Evolutionary conservation across 495 filamentous ascomycete species (phyloP).

Genomic region (Neurospora discreta): DNA sequence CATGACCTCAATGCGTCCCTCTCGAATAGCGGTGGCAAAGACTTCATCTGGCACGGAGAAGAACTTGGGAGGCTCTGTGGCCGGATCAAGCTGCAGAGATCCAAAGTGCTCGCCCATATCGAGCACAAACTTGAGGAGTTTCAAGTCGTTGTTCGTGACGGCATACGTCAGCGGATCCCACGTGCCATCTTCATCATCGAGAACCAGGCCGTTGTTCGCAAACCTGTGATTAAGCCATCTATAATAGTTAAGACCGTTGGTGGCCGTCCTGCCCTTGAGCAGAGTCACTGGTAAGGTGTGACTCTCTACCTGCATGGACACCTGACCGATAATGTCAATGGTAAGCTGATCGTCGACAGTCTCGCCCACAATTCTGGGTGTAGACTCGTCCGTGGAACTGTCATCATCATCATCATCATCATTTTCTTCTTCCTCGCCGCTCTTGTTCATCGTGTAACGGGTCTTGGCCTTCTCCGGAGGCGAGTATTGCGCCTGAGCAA

Average conservation of each 20-base stretch:
- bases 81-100: slow-evolving; percentile 12
- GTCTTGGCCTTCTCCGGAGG: slow-evolving; percentile 30
- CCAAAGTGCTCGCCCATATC: slow-evolving; percentile 20
- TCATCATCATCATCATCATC: slow-evolving; percentile 16
- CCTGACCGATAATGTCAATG: slow-evolving; percentile 57
- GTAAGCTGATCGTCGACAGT: slow-evolving; percentile 54
- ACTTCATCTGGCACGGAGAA: slow-evolving; percentile 21
- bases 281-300: slow-evolving; percentile 36
- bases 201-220: neutral
- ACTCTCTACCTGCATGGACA: slow-evolving; percentile 51
- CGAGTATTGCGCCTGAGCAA: slow-evolving; percentile 54
- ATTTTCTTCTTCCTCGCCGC: slow-evolving; percentile 17
- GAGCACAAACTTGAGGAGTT: slow-evolving; percentile 27
- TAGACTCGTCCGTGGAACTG: slow-evolving; percentile 14
- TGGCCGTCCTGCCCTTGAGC: slow-evolving; percentile 19
- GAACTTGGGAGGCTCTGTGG: slow-evolving; percentile 17
- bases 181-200: slow-evolving; percentile 7
- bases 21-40: slow-evolving; percentile 20
- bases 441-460: slow-evolving; percentile 36
- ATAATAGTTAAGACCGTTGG: neutral
- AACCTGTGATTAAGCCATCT: neutral
- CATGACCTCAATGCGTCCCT: slow-evolving; percentile 29
- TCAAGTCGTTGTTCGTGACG: slow-evolving; percentile 22
- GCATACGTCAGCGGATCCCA: slow-evolving; percentile 19
- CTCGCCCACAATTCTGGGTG: slow-evolving; percentile 37